Percentiles rank a stretch among this genome's conserved stretches.
phyloP scores from a whole-genome alignment of 768 basidiomycete genomes.

The Cystobasidium tubakii region DNA sequence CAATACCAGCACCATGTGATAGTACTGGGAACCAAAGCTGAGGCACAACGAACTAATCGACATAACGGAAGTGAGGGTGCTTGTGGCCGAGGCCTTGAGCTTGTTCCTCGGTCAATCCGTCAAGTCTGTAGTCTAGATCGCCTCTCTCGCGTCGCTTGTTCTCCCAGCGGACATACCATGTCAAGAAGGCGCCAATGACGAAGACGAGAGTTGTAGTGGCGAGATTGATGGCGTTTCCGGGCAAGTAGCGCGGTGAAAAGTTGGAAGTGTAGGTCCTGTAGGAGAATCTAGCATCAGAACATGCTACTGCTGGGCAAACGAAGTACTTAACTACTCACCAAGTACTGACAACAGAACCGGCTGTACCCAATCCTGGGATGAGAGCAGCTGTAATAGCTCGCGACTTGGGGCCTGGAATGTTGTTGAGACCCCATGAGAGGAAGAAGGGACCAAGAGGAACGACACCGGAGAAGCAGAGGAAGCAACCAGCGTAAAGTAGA shows the following conservation, averaged over 20 bases:
- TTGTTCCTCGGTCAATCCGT: conserved; percentile 41
- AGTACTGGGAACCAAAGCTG: too few species aligned
- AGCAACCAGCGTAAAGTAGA: conserved; percentile 38
- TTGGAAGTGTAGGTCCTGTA: conserved; percentile 27
- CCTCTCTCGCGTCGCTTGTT: conserved; percentile 43
- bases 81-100: conserved; percentile 38
- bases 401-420: neutral
- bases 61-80: conserved; percentile 44
- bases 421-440: conserved; percentile 31
- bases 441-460: conserved; percentile 28
- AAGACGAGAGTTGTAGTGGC: neutral
- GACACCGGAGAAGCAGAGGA: conserved; percentile 42
- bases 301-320: too few species aligned
- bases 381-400: conserved; percentile 1
- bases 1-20: too few species aligned
- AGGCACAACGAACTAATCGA: neutral
- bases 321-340: too few species aligned
- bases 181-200: conserved; percentile 20
- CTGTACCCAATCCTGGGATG: neutral
- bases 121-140: conserved; percentile 43
- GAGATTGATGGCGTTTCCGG: conserved; percentile 42
- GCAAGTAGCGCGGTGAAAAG: conserved; percentile 13
- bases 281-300: too few species aligned
- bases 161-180: conserved; percentile 43
- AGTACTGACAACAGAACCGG: conserved; percentile 2